phyloP scores from a whole-genome alignment of 1,284 basidiomycete species.

The Xanthoconium separans region DNA sequence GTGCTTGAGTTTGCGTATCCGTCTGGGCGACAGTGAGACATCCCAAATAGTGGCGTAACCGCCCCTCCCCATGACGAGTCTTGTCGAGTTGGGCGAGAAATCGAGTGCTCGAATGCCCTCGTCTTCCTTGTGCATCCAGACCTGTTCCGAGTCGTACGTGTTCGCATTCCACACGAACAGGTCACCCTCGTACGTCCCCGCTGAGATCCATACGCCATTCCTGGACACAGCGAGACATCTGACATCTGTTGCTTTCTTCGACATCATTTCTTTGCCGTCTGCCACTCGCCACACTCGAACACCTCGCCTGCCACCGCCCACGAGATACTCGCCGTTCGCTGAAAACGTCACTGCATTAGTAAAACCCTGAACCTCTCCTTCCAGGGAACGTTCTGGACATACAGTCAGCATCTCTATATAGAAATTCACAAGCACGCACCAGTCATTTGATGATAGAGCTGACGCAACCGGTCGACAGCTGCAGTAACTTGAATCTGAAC shows the following conservation, averaged over 20 bases:
- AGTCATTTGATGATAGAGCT: no score
- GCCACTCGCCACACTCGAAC: not conserved
- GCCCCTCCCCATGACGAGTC: not conserved
- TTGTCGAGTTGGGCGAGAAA: not conserved
- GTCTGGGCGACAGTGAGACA: not conserved
- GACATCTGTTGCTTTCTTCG: not conserved
- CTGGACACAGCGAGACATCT: not conserved
- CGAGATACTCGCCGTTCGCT: not conserved
- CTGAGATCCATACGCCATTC: not conserved
- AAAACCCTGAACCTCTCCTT: no score
- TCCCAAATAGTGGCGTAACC: not conserved
- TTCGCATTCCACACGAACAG: not conserved
- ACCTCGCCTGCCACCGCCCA: not conserved
- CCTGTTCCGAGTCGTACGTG: not conserved
- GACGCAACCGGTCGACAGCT: no score
- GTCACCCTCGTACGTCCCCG: not conserved
- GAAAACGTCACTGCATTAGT: not conserved
- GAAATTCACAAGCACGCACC: no score
- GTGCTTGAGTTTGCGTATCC: not conserved
- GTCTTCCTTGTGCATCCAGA: not conserved
- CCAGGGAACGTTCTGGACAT: no score
- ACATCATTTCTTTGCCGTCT: not conserved
- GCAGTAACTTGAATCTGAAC: no score
- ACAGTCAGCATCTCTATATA: no score
- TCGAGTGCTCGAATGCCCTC: not conserved